Conservation (phyloP, 768 basidiomycete genomes). For the Suillus placidus region DNA sequence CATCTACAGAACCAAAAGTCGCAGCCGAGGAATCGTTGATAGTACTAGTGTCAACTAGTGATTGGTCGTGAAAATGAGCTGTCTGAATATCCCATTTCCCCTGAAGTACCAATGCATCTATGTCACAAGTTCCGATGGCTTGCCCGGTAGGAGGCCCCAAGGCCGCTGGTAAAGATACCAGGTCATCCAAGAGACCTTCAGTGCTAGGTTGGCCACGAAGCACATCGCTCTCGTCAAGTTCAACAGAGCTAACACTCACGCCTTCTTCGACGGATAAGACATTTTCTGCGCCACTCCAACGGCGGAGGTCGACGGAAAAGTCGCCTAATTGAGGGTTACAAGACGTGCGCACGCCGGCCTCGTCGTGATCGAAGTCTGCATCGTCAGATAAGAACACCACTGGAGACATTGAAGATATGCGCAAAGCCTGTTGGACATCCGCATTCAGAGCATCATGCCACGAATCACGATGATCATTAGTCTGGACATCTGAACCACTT, state of each 20-base stretch:
- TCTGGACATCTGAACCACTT: background rate
- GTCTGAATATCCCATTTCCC: background rate
- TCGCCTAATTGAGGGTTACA: background rate
- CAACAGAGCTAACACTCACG: background rate
- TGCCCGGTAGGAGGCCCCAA: background rate
- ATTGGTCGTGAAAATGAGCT: background rate
- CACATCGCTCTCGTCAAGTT: background rate
- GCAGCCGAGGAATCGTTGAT: background rate
- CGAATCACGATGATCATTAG: background rate
- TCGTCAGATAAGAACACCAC: background rate
- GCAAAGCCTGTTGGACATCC: conserved; percentile 9
- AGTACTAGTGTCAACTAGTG: background rate
- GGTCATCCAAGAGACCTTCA: background rate
- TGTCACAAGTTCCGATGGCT: background rate
- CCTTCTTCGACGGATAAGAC: background rate
- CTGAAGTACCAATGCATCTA: background rate
- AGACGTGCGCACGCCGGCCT: background rate
- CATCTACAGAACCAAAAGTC: background rate
- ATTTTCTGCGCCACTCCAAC: background rate
- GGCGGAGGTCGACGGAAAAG: background rate
- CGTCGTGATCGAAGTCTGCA: background rate
- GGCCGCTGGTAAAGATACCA: background rate
- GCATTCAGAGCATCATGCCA: conserved; percentile 2
- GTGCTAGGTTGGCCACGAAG: background rate
- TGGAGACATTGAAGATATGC: background rate